Percentiles rank a stretch among this genome's conserved stretches.
phyloP scores from a whole-genome alignment of 225 moss, liverwort and hornwort genomes.

The Physcomitrellopsis africana region DNA sequence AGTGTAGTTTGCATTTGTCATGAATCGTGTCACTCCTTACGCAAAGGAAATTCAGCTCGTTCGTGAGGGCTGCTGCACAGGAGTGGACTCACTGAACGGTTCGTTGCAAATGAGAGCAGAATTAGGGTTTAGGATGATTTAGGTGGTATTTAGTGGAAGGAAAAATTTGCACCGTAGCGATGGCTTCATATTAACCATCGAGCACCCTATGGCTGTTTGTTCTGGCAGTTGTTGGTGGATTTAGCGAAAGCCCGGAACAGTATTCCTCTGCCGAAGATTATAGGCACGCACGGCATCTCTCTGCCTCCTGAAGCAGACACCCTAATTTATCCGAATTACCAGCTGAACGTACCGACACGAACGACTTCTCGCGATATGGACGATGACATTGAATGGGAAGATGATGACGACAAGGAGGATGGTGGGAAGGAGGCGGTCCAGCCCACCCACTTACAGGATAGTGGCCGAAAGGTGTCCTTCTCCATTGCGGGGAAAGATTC shows the following conservation, averaged over 20 bases:
- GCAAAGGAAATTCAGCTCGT: neutral
- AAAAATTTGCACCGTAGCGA: neutral
- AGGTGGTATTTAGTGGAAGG: neutral
- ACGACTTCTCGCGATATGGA: constrained; percentile 59
- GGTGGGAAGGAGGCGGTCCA: constrained; percentile 55
- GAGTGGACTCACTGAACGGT: neutral
- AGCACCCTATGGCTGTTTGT: neutral
- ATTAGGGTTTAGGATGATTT: constrained; percentile 14
- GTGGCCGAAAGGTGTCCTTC: constrained; percentile 85
- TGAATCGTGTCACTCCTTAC: neutral
- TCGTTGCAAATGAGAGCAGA: neutral
- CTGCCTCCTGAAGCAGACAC: constrained; percentile 88
- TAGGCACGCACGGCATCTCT: constrained; percentile 74
- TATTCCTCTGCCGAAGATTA: constrained; percentile 82
- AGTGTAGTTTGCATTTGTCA: neutral
- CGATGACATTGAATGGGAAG: constrained; percentile 68
- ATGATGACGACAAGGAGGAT: constrained; percentile 66
- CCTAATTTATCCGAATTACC: constrained; percentile 83
- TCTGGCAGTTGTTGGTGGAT: constrained; percentile 79
- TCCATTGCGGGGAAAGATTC: constrained; percentile 73
- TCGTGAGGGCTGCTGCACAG: neutral
- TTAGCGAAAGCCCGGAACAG: constrained; percentile 88
- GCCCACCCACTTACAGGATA: constrained; percentile 69
- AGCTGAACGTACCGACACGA: constrained; percentile 76
- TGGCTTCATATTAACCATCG: neutral